Percentiles rank a stretch among this genome's conserved stretches.
phyloP scores from a whole-genome alignment of 768 basidiomycete species.

The Panaeolus cyanescens region DNA sequence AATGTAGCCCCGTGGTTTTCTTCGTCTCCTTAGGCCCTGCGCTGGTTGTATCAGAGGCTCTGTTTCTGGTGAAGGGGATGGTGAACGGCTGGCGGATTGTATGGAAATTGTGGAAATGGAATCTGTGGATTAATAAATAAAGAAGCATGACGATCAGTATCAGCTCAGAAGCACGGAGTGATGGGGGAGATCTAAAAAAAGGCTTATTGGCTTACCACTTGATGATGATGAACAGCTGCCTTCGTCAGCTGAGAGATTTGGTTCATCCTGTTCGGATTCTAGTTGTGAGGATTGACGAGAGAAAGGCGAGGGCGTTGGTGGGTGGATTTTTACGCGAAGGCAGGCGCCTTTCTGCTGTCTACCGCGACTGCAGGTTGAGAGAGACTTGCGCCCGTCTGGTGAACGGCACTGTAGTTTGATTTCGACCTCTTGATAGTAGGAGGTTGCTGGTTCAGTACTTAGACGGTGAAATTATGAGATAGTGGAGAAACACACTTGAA shows the following conservation, averaged over 20 bases:
- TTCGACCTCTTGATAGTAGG: constrained; percentile 34
- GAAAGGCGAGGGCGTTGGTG: constrained; percentile 16
- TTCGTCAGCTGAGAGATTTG: background rate
- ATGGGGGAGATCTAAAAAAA: background rate
- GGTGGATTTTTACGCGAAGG: constrained; percentile 26
- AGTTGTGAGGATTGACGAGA: background rate
- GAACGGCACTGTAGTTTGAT: constrained; percentile 45
- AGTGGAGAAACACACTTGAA: constrained; percentile 36
- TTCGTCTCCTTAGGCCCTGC: constrained; percentile 29
- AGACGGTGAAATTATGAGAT: background rate
- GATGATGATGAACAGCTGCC: background rate
- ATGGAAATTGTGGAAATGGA: constrained; percentile 6
- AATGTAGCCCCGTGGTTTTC: constrained; percentile 34
- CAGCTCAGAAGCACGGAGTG: background rate
- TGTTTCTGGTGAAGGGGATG: background rate
- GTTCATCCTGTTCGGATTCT: background rate
- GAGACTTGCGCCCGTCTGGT: constrained; percentile 19
- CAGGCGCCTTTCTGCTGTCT: constrained; percentile 43
- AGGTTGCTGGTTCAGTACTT: background rate
- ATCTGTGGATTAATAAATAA: background rate
- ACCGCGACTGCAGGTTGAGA: constrained; percentile 32
- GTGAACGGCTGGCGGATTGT: background rate
- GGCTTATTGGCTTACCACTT: background rate
- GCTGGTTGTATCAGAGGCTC: constrained; percentile 11
- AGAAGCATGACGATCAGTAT: background rate